Conservation (phyloP, 345 rosid species). For the Adansonia digitata region DNA sequence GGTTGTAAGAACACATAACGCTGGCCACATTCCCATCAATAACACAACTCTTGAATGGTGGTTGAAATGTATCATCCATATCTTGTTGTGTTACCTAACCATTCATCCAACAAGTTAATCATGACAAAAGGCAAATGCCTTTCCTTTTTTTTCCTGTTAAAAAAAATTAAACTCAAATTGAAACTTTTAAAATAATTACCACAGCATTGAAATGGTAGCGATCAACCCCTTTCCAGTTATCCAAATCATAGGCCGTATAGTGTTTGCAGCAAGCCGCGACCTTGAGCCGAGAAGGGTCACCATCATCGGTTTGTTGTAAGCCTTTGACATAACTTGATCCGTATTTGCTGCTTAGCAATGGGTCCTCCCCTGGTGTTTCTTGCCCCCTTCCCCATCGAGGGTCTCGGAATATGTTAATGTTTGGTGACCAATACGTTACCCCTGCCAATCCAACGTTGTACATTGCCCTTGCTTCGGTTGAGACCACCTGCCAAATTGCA, state of each 20-base stretch:
- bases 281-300: constrained; percentile 51
- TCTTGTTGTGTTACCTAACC: constrained; percentile 82
- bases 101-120: constrained; percentile 6
- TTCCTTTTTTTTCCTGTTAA: not conserved
- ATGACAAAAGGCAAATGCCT: not conserved
- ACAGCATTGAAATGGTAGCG: constrained; percentile 79
- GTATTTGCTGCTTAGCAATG: constrained; percentile 68
- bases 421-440: constrained; percentile 89
- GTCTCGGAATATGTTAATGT: constrained; percentile 77
- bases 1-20: constrained; percentile 94
- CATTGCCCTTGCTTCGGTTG: constrained; percentile 97
- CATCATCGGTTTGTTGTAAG: constrained; percentile 54
- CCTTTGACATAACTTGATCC: constrained; percentile 65
- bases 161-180: not conserved
- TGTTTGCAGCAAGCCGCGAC: constrained; percentile 96
- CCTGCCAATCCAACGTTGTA: constrained; percentile 90
- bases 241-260: constrained; percentile 90
- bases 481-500: constrained; percentile 51
- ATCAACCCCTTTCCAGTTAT: constrained; percentile 78
- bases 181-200: constrained; percentile 27
- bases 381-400: constrained; percentile 98
- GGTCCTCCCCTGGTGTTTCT: constrained; percentile 97
- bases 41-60: constrained; percentile 92
- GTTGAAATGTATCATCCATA: constrained; percentile 87
- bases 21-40: constrained; percentile 90